Evolutionary conservation across 148 eudicot genomes (phyloP), one percentile per base, ranked within the genome.

Genomic region (Rhododendron griersonianum): DNA sequence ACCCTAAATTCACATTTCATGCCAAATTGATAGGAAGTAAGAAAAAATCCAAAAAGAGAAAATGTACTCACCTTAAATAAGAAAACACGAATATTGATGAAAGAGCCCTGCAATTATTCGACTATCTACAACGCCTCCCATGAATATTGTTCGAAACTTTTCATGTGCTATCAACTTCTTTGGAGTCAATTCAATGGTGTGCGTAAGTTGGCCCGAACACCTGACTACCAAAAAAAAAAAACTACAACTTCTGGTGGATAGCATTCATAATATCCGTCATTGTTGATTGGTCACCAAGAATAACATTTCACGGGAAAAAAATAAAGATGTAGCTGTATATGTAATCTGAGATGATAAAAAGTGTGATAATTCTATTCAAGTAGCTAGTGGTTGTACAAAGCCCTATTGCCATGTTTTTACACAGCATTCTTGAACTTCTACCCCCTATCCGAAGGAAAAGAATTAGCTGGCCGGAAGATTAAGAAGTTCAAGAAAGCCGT

Each of bases 401-500:
- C 73, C 19, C 76, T 71, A 1, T 71, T 14, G 39, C 76, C 76
- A 71, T 71, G 76, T 30, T 30, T 4, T 71, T 71, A 7, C 19
- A 14, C 39, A 1, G 18, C 76, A 71, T 71, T 71, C 76, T 71
- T 71, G 16, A 71, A 71, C 76, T 71, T 71, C 76, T 71, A 71
- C 44, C 28, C 9, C 11, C 2, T 69, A 71, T 71, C 39, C 76
- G 13, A 71, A 71, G 5, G 39, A 71, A 30, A 71, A 11, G 0
- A 71, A 11, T 5, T 71, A 13, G 76, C 76, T 71, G 30, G 30
- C 30, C 30, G 39, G 76, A 71, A 30, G 14, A 71, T 30, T 4
- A 71, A 71, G 76, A 71, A 71, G 76, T 71, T 71, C 76, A 71
- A 71, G 76, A 71, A 71, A 71, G 76, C 76, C 76, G 76, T 71